Base-by-base conservation (phyloP, 371 early-diverging fungal species). In the Lichtheimia ornata region DNA sequence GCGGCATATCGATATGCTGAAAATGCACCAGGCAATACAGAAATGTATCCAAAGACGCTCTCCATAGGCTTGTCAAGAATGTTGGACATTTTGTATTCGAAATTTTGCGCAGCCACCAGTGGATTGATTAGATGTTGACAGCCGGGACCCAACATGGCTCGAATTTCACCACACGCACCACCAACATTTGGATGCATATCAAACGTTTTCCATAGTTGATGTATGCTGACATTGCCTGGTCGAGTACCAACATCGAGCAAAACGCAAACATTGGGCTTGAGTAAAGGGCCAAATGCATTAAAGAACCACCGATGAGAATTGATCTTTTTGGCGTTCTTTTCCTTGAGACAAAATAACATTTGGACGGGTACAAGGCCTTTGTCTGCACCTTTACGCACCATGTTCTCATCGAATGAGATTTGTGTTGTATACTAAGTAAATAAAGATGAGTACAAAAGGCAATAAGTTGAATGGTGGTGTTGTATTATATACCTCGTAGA, bases 241-340 rank as follows among this genome's bases (percentile, higher is more conserved):
- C 82, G 61, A 7, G 91, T 90, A 22, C 91, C 91, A 15, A 88
- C 89, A 66, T 94, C 94, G 6, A 94, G 62, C 40, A 94, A 65
- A 20, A 94, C 73, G 64, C 92, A 91, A 15, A 92, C 84, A 50
- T 88, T 83, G 5, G 94, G 94, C 13, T 87, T 74, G 44, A 94
- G 64, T 27, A 84, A 50, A 0, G 77, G 74, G 3, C 86, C 89
- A 65, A 93, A 87, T 1, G 91, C 91, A 58, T 88, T 88, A 67
- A 92, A 94, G 74, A 92, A 91, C 93, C 93, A 94, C 17, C 92
- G 81, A 71, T 94, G 93, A 0, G 90, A 89, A 71, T 94, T 94
- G 72, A 94, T 87, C 69, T 94, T 94, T 72, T 93, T 94, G 7
- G 88, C 88, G 61, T 94, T 94, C 62, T 92, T 84, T 68, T 94